Percentiles rank a stretch among this genome's conserved stretches.
Evolutionary conservation across 441 rosid species (phyloP).

Genomic region (Viola pubescens): DNA sequence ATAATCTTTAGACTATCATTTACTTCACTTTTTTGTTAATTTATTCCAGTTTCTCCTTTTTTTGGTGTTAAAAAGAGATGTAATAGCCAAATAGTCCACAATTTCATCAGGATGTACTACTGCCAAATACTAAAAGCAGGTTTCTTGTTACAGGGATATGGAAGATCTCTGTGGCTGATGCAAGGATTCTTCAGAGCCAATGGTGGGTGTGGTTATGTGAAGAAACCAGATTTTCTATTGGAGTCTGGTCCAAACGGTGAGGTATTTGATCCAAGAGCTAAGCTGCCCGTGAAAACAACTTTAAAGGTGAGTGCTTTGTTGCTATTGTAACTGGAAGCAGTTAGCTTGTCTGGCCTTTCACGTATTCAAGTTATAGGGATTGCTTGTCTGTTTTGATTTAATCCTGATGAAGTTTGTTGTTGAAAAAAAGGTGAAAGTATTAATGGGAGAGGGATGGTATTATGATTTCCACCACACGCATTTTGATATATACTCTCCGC

Average conservation of each 20-base stretch:
- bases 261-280: conserved; percentile 58
- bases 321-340: background rate
- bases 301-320: conserved; percentile 44
- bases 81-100: no score
- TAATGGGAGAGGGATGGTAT: conserved; percentile 91
- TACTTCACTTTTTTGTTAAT: no score
- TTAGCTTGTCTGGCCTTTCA: background rate
- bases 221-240: conserved; percentile 66
- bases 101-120: background rate
- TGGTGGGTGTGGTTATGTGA: conserved; percentile 78
- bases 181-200: conserved; percentile 84
- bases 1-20: no score
- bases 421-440: conserved; percentile 52
- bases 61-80: no score
- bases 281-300: conserved; percentile 40
- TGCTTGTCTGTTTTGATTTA: conserved; percentile 1
- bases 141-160: conserved; percentile 45
- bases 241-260: conserved; percentile 31
- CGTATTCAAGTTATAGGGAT: background rate
- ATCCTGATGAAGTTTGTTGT: background rate
- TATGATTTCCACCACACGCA: conserved; percentile 68
- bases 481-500: conserved; percentile 77
- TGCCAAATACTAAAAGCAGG: background rate
- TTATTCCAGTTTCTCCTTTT: no score
- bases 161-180: conserved; percentile 78